Conservation (phyloP, 2,329 filamentous ascomycete species). For the Alternaria gansuensis region DNA sequence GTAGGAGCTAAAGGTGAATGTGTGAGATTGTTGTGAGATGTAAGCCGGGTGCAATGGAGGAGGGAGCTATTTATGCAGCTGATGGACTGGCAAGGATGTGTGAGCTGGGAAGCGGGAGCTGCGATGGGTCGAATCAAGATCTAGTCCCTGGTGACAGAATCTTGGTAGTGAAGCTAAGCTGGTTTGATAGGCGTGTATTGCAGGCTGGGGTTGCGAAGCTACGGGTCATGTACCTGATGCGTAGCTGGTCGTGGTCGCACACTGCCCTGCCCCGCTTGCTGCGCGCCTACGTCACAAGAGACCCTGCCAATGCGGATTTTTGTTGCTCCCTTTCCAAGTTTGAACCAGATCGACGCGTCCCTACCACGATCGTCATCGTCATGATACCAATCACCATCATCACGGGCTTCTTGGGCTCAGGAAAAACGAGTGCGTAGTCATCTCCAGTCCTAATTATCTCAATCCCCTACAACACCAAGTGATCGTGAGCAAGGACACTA, state of each 20-base stretch:
- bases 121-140: conserved; percentile 18
- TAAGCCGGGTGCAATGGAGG: background rate
- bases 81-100: conserved; percentile 1
- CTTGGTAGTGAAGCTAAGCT: conserved; percentile 13
- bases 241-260: conserved; percentile 11
- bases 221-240: conserved; percentile 23
- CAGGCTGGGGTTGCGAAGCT: conserved; percentile 7
- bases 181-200: conserved; percentile 1
- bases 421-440: conserved; percentile 75
- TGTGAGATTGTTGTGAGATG: conserved; percentile 13
- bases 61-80: conserved; percentile 27
- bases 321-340: background rate
- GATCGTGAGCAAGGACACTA: background rate
- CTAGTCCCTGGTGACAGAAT: conserved; percentile 8
- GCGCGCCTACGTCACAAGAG: conserved; percentile 20
- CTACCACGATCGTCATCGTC: conserved; percentile 1
- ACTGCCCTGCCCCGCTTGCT: conserved; percentile 15
- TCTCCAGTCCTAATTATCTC: conserved; percentile 2
- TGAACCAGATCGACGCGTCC: background rate
- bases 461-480: background rate
- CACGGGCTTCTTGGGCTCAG: conserved; percentile 94
- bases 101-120: conserved; percentile 7
- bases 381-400: conserved; percentile 89
- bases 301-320: conserved; percentile 6
- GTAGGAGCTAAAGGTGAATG: conserved; percentile 10